phyloP scores from a whole-genome alignment of 305 asterid genomes.

The Galium porrigens region DNA sequence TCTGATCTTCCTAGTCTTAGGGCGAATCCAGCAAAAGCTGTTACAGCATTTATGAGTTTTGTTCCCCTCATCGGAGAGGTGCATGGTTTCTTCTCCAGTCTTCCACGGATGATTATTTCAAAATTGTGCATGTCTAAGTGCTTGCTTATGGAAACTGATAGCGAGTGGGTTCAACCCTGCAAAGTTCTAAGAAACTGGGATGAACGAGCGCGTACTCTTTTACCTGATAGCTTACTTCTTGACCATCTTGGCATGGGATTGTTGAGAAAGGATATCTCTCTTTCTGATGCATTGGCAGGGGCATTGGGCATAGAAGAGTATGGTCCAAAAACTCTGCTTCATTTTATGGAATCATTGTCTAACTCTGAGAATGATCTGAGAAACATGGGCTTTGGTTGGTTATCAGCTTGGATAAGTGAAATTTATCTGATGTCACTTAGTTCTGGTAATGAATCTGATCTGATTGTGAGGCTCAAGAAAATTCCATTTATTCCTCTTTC shows the following conservation, averaged over 20 bases:
- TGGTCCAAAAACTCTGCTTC: slow-evolving; percentile 56
- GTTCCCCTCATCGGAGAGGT: slow-evolving; percentile 82
- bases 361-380: slow-evolving; percentile 38
- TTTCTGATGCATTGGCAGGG: slow-evolving; percentile 70
- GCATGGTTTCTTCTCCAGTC: slow-evolving; percentile 76
- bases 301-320: slow-evolving; percentile 76
- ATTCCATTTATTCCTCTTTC: slow-evolving; percentile 74
- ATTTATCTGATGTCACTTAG: slow-evolving; percentile 33
- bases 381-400: slow-evolving; percentile 66
- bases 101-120: slow-evolving; percentile 67
- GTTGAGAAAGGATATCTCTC: slow-evolving; percentile 56
- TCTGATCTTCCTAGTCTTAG: slow-evolving; percentile 72
- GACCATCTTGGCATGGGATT: slow-evolving; percentile 83
- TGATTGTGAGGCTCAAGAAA: slow-evolving; percentile 39
- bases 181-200: slow-evolving; percentile 79
- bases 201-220: slow-evolving; percentile 45
- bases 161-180: slow-evolving; percentile 80
- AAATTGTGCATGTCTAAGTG: slow-evolving; percentile 70
- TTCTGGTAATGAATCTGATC: slow-evolving; percentile 35
- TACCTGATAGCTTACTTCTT: slow-evolving; percentile 53
- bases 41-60: slow-evolving; percentile 69
- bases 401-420: slow-evolving; percentile 59
- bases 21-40: slow-evolving; percentile 53
- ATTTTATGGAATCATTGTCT: slow-evolving; percentile 51
- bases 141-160: slow-evolving; percentile 53